Conservation (phyloP, 1,284 basidiomycete genomes). For the Entoloma clypeatum region DNA sequence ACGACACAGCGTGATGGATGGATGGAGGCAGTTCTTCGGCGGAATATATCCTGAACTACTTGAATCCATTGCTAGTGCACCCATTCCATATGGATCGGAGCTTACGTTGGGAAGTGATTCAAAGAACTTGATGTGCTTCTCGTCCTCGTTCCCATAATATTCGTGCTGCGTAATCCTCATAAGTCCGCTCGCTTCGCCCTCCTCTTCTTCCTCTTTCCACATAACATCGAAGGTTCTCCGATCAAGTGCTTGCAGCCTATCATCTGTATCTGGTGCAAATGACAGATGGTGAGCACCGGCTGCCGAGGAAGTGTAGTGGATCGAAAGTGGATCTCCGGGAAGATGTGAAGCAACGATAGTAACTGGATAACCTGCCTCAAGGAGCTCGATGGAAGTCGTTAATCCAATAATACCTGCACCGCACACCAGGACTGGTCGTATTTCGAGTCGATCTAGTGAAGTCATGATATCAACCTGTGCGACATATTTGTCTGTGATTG, state of each 20-base stretch:
- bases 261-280: constrained; percentile 21
- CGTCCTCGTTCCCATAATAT: constrained; percentile 17
- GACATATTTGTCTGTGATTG: too few species aligned
- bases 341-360: constrained; percentile 18
- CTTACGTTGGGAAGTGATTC: constrained; percentile 19
- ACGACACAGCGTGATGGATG: constrained; percentile 19
- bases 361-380: constrained; percentile 18
- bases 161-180: constrained; percentile 19
- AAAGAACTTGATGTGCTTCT: constrained; percentile 20
- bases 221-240: constrained; percentile 19
- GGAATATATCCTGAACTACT: constrained; percentile 16
- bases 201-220: constrained; percentile 19
- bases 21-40: constrained; percentile 14
- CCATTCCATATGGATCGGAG: neutral
- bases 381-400: constrained; percentile 19
- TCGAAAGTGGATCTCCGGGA: constrained; percentile 18
- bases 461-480: too few species aligned
- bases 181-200: constrained; percentile 16
- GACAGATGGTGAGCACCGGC: constrained; percentile 23
- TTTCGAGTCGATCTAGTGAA: too few species aligned
- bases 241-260: constrained; percentile 17
- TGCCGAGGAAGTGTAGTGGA: constrained; percentile 19
- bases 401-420: constrained; percentile 22
- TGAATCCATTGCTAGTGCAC: neutral
- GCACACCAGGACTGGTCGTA: constrained; percentile 16